Evolutionary conservation across 2,329 filamentous ascomycete species (phyloP).

Genomic region (Amylocarpus encephaloides): DNA sequence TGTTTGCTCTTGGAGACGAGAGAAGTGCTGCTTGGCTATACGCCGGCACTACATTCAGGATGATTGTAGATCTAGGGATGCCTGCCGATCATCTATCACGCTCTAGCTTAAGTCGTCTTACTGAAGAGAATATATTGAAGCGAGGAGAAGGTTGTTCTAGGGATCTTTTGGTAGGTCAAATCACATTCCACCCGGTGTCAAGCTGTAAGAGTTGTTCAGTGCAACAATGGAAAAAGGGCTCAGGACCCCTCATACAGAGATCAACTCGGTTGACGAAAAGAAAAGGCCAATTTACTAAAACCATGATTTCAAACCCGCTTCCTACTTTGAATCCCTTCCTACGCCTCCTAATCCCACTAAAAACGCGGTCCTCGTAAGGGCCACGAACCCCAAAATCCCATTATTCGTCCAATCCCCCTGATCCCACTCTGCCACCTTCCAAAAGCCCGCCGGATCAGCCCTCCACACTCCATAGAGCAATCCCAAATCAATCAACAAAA

Average conservation of each 20-base stretch:
- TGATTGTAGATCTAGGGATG: constrained; percentile 50
- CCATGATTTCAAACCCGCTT: no score
- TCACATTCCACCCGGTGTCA: no score
- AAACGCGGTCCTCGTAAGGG: constrained; percentile 9
- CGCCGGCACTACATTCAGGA: constrained; percentile 48
- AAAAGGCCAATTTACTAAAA: no score
- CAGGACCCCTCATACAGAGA: no score
- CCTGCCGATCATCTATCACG: constrained; percentile 36
- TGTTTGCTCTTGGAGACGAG: constrained; percentile 46
- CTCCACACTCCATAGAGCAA: constrained; percentile 8
- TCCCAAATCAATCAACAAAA: constrained; percentile 13
- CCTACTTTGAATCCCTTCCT: not conserved
- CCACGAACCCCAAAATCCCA: constrained; percentile 11
- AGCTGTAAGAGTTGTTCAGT: no score
- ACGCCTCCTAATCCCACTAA: constrained; percentile 9
- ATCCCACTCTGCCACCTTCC: constrained; percentile 7
- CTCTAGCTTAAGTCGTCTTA: constrained; percentile 6
- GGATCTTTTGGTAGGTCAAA: constrained; percentile 25
- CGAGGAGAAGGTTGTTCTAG: constrained; percentile 32
- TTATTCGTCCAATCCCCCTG: constrained; percentile 16
- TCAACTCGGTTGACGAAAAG: no score
- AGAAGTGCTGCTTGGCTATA: constrained; percentile 51
- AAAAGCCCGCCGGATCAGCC: constrained; percentile 3
- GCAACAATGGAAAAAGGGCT: no score
- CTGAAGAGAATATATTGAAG: constrained; percentile 31